Percentiles rank a stretch among this genome's conserved stretches.
Conservation (phyloP, 1,139 yeast genomes). For the Nakaseomyces glabratus region DNA sequence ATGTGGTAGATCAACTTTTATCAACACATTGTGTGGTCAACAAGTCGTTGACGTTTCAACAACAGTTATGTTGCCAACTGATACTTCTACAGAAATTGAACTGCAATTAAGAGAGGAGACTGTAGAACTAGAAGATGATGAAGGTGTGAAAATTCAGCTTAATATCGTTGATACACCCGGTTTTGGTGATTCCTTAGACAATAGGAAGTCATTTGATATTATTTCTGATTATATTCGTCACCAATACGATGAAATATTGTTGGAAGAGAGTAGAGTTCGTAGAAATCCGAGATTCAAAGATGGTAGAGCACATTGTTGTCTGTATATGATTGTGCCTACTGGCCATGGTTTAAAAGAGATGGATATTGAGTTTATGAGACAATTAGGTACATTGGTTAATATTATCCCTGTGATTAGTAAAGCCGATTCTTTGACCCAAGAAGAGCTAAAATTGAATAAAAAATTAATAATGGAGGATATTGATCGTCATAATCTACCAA, state of each 20-base stretch:
- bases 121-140: slow-evolving; percentile 65
- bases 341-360: slow-evolving; percentile 73
- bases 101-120: slow-evolving; percentile 41
- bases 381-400: slow-evolving; percentile 72
- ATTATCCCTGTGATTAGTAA: slow-evolving; percentile 81
- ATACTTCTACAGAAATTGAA: slow-evolving; percentile 39
- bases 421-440: slow-evolving; percentile 76
- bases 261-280: slow-evolving; percentile 84
- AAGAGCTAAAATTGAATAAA: slow-evolving; percentile 64
- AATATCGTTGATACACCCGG: slow-evolving; percentile 75
- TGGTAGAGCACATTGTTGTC: slow-evolving; percentile 65
- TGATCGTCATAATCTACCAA: slow-evolving; percentile 66
- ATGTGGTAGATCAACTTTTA: slow-evolving; percentile 74
- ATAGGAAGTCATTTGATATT: slow-evolving; percentile 50
- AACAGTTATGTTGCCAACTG: slow-evolving; percentile 39
- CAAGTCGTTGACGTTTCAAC: slow-evolving; percentile 51
- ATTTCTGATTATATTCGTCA: slow-evolving; percentile 66
- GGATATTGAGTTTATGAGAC: slow-evolving; percentile 69
- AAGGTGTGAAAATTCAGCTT: slow-evolving; percentile 58
- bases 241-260: slow-evolving; percentile 80
- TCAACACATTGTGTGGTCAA: slow-evolving; percentile 85
- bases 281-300: slow-evolving; percentile 78
- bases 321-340: slow-evolving; percentile 63
- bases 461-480: slow-evolving; percentile 60
- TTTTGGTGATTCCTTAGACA: slow-evolving; percentile 65